These are phyloP conservation scores for Aspergillus clavatus DNA, from an alignment of 2,329 filamentous ascomycete genomes.

Conservation along the genomic window DNA sequence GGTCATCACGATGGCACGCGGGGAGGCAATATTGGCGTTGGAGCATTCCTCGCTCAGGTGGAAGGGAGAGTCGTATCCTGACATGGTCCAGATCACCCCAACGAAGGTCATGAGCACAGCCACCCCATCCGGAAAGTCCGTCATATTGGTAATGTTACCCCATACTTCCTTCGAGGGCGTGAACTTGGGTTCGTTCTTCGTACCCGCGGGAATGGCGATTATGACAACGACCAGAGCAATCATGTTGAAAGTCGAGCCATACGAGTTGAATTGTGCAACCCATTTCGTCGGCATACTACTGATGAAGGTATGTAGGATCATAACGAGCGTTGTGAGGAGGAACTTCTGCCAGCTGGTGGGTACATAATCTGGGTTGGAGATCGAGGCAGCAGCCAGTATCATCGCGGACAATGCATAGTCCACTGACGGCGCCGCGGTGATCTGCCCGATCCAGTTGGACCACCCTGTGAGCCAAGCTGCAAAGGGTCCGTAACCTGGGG, in stretches of 20 bases:
- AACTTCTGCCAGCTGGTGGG: conserved; percentile 64
- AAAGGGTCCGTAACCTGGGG: conserved; percentile 60
- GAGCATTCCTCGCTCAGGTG: conserved; percentile 72
- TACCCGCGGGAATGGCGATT: conserved; percentile 62
- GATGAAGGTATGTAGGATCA: conserved; percentile 63
- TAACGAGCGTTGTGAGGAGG: conserved; percentile 61
- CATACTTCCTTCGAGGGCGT: conserved; percentile 57
- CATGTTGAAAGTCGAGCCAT: conserved; percentile 67
- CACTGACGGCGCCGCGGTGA: conserved; percentile 62
- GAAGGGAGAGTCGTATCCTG: conserved; percentile 64
- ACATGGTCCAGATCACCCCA: conserved; percentile 65
- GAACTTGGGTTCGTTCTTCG: conserved; percentile 56
- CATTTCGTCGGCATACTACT: conserved; percentile 67
- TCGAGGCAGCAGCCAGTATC: conserved; percentile 67
- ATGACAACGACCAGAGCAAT: conserved; percentile 61
- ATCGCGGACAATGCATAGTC: conserved; percentile 64
- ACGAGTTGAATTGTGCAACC: conserved; percentile 66
- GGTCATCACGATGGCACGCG: conserved; percentile 67
- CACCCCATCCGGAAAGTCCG: conserved; percentile 63
- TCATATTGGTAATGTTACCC: conserved; percentile 61
- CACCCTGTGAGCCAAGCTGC: conserved; percentile 66
- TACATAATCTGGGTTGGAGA: conserved; percentile 60
- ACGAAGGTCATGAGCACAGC: conserved; percentile 68
- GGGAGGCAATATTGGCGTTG: conserved; percentile 65
- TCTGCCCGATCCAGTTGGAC: conserved; percentile 66